Conservation (phyloP, 2,329 filamentous ascomycete species). For the Lecanicillium sp. region DNA sequence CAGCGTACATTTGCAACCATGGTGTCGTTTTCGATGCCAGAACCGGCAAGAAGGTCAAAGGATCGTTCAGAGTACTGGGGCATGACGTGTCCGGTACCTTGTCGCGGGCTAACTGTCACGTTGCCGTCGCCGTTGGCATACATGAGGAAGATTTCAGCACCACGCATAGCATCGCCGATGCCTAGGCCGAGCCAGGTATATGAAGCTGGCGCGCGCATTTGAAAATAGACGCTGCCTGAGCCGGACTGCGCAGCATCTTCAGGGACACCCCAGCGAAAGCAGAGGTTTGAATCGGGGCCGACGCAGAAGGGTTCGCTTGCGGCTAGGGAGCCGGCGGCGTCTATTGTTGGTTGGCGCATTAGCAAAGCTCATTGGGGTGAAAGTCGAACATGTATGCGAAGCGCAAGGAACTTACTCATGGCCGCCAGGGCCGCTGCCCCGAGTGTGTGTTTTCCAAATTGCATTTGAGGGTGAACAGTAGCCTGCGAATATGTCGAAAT, state of each 20-base stretch:
- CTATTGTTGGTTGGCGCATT: not conserved
- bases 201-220: slow-evolving; percentile 44
- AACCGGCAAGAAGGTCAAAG: slow-evolving; percentile 49
- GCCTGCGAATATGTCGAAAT: no score
- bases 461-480: no score
- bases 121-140: slow-evolving; percentile 51
- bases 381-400: no score
- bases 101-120: slow-evolving; percentile 52
- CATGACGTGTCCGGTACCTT: slow-evolving; percentile 35
- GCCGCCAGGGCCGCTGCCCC: slow-evolving; percentile 6
- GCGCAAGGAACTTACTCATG: slow-evolving; percentile 1
- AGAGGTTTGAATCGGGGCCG: slow-evolving; percentile 29
- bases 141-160: slow-evolving; percentile 53
- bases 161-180: slow-evolving; percentile 45
- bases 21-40: slow-evolving; percentile 39
- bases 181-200: slow-evolving; percentile 52
- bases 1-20: slow-evolving; percentile 55
- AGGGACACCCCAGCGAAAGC: slow-evolving; percentile 49
- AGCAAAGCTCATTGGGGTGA: no score
- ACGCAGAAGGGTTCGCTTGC: slow-evolving; percentile 32
- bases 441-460: not conserved
- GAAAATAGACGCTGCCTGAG: slow-evolving; percentile 51
- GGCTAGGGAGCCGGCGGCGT: slow-evolving; percentile 13
- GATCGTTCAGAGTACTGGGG: slow-evolving; percentile 37
- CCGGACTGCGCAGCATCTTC: slow-evolving; percentile 35